Percentiles rank a stretch among this genome's conserved stretches.
Conservation (phyloP, 805 yeast genomes). For the Komagataella mondaviorum region DNA sequence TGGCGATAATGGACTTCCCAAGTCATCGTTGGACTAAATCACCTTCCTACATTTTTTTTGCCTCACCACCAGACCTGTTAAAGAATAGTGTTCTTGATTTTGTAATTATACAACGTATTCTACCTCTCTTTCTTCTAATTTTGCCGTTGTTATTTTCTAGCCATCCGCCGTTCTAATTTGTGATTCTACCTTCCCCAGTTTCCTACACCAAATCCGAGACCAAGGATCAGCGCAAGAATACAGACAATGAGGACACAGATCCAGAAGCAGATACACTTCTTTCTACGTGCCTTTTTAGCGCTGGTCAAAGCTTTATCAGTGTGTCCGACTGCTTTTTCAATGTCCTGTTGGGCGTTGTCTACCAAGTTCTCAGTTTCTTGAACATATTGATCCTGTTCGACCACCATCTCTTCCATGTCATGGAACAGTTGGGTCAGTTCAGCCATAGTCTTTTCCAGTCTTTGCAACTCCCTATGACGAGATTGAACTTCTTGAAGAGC, state of each 20-base stretch:
- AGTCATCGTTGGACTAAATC: conserved; percentile 1
- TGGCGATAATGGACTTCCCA: neutral
- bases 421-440: conserved; percentile 90
- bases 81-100: neutral
- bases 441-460: conserved; percentile 90
- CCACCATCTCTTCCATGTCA: conserved; percentile 93
- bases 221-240: conserved; percentile 60
- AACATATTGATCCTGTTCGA: conserved; percentile 86
- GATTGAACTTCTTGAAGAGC: conserved; percentile 93
- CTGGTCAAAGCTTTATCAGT: conserved; percentile 79
- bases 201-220: conserved; percentile 6
- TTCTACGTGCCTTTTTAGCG: conserved; percentile 83
- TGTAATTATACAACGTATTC: neutral
- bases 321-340: conserved; percentile 91
- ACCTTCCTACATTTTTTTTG: conserved; percentile 2
- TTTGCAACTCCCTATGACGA: conserved; percentile 88
- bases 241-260: conserved; percentile 45
- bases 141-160: neutral
- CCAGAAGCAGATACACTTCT: conserved; percentile 76
- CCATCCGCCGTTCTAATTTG: neutral
- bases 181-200: neutral
- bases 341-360: conserved; percentile 72
- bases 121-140: neutral
- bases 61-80: neutral
- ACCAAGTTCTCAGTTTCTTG: conserved; percentile 75